A percentile compares a stretch with the other conserved stretches of the same genome.
These are phyloP conservation scores for Tricholoma bakamatsutake DNA, from an alignment of 768 basidiomycete species.

Conservation along the genomic window DNA sequence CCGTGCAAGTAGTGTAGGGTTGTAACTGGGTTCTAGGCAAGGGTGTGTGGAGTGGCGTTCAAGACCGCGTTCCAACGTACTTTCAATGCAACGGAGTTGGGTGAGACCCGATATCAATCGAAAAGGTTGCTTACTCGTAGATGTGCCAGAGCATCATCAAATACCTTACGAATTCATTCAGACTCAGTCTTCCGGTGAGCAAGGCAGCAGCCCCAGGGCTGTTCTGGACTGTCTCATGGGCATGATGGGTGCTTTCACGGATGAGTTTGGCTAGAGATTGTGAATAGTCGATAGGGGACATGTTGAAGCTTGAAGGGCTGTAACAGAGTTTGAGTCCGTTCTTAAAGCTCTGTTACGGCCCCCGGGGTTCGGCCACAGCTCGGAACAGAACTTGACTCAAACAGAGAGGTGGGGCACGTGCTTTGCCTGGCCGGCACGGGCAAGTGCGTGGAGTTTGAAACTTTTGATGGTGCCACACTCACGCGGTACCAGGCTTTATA, in stretches of 20 bases:
- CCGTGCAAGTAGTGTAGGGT: conserved; percentile 64
- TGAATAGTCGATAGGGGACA: conserved; percentile 32
- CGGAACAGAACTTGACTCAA: too few species aligned
- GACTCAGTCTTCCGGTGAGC: conserved; percentile 50
- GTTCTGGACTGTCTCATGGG: conserved; percentile 54
- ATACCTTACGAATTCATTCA: conserved; percentile 63
- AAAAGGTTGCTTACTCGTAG: conserved; percentile 53
- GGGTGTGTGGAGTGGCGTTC: conserved; percentile 58
- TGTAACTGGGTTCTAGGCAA: conserved; percentile 62
- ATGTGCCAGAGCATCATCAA: conserved; percentile 77
- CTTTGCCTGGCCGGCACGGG: too few species aligned
- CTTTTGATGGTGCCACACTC: too few species aligned
- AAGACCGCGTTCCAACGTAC: conserved; percentile 51
- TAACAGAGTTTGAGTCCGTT: too few species aligned
- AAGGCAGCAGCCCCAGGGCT: conserved; percentile 53
- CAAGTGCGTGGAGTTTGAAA: too few species aligned
- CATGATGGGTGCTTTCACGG: conserved; percentile 39
- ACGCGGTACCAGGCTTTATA: too few species aligned
- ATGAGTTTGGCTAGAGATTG: conserved; percentile 42
- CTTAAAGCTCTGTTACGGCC: too few species aligned
- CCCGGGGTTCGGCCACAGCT: too few species aligned
- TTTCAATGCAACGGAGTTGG: conserved; percentile 15
- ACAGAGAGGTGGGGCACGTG: too few species aligned
- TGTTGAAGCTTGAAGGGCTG: too few species aligned
- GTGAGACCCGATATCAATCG: background rate